Conservation (phyloP, 2,329 filamentous ascomycete genomes). For the Colletotrichum sp. region DNA sequence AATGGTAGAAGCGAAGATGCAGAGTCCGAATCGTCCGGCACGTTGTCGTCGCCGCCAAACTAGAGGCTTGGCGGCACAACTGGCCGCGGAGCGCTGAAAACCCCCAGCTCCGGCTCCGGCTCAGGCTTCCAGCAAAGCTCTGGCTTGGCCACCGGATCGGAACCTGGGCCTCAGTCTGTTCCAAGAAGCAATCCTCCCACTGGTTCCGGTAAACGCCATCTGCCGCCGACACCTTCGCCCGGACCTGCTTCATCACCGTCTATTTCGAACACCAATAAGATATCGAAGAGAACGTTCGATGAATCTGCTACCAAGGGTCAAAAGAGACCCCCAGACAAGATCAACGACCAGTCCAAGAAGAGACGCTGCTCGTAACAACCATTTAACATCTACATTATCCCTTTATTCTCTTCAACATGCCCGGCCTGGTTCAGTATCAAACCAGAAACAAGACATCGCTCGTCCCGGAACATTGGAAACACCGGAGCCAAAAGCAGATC, state of each 20-base stretch:
- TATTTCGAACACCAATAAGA: not conserved
- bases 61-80: constrained; percentile 1
- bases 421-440: not conserved
- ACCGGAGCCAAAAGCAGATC: not conserved
- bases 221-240: not conserved
- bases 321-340: not conserved
- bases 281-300: not conserved
- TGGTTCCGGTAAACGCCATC: not conserved
- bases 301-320: not conserved
- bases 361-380: not conserved
- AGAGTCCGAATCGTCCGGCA: constrained; percentile 62
- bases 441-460: not conserved
- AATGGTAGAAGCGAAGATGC: constrained; percentile 47
- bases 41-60: constrained; percentile 57
- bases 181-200: not conserved
- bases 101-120: not conserved
- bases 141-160: not conserved
- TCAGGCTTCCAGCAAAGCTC: not conserved
- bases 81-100: not conserved
- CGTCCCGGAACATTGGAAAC: not conserved
- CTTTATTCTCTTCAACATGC: not conserved
- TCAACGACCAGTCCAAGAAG: not conserved
- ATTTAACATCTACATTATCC: not conserved
- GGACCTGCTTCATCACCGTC: not conserved
- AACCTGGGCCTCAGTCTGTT: not conserved